Evolutionary conservation across 2,329 filamentous ascomycete species (phyloP), one percentile per base, ranked within the genome.

Genomic region (Neonectria sp.): DNA sequence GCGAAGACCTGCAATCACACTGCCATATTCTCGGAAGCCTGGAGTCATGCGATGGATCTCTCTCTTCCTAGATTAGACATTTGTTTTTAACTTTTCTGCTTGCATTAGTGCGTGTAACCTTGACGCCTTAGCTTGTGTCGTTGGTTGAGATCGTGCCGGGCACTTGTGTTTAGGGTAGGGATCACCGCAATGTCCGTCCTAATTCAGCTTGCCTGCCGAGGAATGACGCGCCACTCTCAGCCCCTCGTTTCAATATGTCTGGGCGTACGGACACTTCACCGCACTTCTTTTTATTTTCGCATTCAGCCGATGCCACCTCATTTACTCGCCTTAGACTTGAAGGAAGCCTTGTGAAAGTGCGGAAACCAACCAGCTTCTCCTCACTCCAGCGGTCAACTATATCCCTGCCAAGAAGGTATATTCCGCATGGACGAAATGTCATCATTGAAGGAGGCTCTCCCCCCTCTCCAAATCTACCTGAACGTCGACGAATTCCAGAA

Each of bases 341-440:
- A 25, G 5, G 21, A 46, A 46, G 21, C 12, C 21, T 13, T 13
- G 45, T 46, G 45, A 6, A 46, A 5, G 24, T 17, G 24, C 45
- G 24, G 12, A 27, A 6, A 27, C 12, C 45, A 25, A 27, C 24
- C 13, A 48, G 11, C 45, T 48, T 15, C 24, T 12, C 12, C 45
- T 48, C 45, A 2, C 11, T 48, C 12, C 43, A 15, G 11, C 45
- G 27, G 21, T 48, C 45, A 12, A 27, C 45, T 6, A 12, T 27
- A 11, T 27, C 6, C 27, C 11, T 17, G 45, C 24, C 24, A 17
- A 48, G 45, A 11, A 48, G 21, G 27, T 25, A 15, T 15, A 31
- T 17, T 33, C 24, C 31, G 21, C 27, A 71, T 71, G 69, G 67
- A 71, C 57, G 64, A 63, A 8, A 71, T 71, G 69, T 33, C 69